A percentile compares a stretch with the other conserved stretches of the same genome.
Evolutionary conservation across 148 eudicot genomes (phyloP).

Genomic region (Persicaria tinctoria): DNA sequence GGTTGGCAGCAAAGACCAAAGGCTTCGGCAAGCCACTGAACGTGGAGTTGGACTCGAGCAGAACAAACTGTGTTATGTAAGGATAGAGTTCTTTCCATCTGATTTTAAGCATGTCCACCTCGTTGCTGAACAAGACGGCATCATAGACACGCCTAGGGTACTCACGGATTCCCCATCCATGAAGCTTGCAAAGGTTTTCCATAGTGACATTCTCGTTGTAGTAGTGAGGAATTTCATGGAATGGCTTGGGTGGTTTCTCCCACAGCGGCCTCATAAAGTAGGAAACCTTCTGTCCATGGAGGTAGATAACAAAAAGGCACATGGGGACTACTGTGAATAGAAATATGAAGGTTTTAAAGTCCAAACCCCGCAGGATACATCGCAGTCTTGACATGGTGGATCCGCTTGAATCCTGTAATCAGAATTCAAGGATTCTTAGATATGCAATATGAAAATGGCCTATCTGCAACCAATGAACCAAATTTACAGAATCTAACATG

Average conservation of each 20-base stretch:
- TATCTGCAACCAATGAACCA: too few relatives aligned
- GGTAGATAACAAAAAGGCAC: conserved; percentile 3
- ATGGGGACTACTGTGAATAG: conserved; percentile 9
- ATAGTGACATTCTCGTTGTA: conserved; percentile 14
- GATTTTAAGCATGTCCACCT: conserved; percentile 10
- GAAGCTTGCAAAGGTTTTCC: conserved; percentile 13
- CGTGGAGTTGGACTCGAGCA: conserved; percentile 15
- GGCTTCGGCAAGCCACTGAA: conserved; percentile 12
- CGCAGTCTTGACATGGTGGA: conserved; percentile 6
- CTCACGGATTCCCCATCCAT: conserved; percentile 13
- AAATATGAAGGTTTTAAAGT: conserved; percentile 9
- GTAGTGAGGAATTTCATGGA: conserved; percentile 14
- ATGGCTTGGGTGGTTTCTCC: conserved; percentile 17
- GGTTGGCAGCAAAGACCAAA: not conserved
- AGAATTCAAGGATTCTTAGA: not conserved
- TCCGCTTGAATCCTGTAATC: conserved; percentile 5
- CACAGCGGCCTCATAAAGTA: conserved; percentile 12
- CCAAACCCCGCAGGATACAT: conserved; percentile 10
- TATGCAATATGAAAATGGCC: not conserved
- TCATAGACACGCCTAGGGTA: conserved; percentile 15
- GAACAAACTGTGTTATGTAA: conserved; percentile 12
- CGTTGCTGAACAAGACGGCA: conserved; percentile 14
- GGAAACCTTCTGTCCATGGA: conserved; percentile 16
- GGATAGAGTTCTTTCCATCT: conserved; percentile 13
- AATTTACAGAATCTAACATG: not conserved